Base-by-base conservation (phyloP, 2,329 filamentous ascomycete species). In the Colletotrichum trifolii region DNA sequence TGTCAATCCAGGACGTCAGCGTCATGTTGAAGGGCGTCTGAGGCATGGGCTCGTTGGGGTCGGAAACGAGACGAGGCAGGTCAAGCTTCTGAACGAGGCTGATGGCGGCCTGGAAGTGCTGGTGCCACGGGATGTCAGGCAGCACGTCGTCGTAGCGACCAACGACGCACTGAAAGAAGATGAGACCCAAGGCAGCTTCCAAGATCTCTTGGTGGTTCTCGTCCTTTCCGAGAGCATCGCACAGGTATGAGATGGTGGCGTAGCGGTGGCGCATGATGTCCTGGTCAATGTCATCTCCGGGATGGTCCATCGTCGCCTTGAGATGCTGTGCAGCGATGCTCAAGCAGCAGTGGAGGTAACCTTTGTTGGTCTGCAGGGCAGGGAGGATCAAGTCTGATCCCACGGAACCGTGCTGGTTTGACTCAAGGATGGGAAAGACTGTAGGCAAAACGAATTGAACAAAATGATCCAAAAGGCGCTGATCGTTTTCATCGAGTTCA, bases 1-100 rank as follows among this genome's bases (percentile, higher is more conserved):
- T 97, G 78, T 99, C 96, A 73, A 98, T 97, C 96, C 96, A 98
- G 9, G 94, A 85, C 6, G 93, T 91, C 68, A 97, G 82, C 1
- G 93, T 94, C 94, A 97, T 97, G 85, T 94, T 97, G 87, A 97
- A 97, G 10, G 93, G 91, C 6, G 92, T 88, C 67, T 90, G 90
- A 8, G 80, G 73, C 68, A 85, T 81, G n/a, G 83, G 82, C 69
- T 89, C 85, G 54, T 83, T 82, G 54, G 85, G 83, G 67, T 88
- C 83, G 47, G 87, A 83, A 59, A 95, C 87, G 52, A 89, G 77
- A 43, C 85, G 84, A 9, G 92, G 90, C 43, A 98, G 87, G 64
- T 94, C 89, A 39, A 98, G 89, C 79, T 93, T 94, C 75, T 91
- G 88, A 33, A 97, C 92, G 57, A 98, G 85, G 71, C 89, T 94